A percentile compares a stretch with the other conserved stretches of the same genome.
Evolutionary conservation across 1,284 basidiomycete genomes (phyloP).

Genomic region (Calocybe gambosa): DNA sequence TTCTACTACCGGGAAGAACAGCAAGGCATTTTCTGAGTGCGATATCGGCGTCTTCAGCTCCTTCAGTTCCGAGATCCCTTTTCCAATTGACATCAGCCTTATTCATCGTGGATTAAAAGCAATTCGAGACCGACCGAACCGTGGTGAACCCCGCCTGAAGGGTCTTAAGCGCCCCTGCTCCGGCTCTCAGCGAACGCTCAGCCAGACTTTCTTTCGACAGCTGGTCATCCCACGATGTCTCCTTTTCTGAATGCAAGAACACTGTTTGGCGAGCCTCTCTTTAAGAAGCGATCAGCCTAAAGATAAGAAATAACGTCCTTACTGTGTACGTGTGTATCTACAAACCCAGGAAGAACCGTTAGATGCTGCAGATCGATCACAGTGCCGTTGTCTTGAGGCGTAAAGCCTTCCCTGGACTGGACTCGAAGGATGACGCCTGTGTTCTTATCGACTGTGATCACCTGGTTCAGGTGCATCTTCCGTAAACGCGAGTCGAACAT

Average conservation of each 20-base stretch:
- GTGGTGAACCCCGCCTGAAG: slow-evolving; percentile 62
- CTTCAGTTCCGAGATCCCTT: slow-evolving; percentile 63
- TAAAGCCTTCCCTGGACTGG: slow-evolving; percentile 12
- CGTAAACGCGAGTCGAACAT: slow-evolving; percentile 27
- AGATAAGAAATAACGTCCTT: slow-evolving; percentile 17
- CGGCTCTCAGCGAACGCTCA: slow-evolving; percentile 53
- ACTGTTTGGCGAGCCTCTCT: slow-evolving; percentile 23
- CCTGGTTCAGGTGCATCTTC: slow-evolving; percentile 26
- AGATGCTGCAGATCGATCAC: slow-evolving; percentile 41
- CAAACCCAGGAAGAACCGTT: slow-evolving; percentile 20
- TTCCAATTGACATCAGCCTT: not conserved
- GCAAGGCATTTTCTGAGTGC: slow-evolving; percentile 53
- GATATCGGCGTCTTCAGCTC: slow-evolving; percentile 59
- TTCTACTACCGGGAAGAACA: slow-evolving; percentile 23
- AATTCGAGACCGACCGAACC: slow-evolving; percentile 40
- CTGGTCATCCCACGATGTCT: slow-evolving; percentile 59
- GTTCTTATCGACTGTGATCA: slow-evolving; percentile 33
- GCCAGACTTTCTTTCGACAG: slow-evolving; percentile 49
- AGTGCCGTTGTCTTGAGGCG: not conserved
- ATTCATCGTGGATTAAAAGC: not conserved
- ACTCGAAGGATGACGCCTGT: slow-evolving; percentile 29
- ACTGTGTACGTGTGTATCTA: slow-evolving; percentile 54
- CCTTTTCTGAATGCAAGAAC: slow-evolving; percentile 56
- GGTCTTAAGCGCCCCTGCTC: slow-evolving; percentile 53
- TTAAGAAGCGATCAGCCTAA: no score